These are phyloP conservation scores for Chytridium lagenaria DNA, from an alignment of 371 early-diverging fungal genomes.

Conservation along the genomic window DNA sequence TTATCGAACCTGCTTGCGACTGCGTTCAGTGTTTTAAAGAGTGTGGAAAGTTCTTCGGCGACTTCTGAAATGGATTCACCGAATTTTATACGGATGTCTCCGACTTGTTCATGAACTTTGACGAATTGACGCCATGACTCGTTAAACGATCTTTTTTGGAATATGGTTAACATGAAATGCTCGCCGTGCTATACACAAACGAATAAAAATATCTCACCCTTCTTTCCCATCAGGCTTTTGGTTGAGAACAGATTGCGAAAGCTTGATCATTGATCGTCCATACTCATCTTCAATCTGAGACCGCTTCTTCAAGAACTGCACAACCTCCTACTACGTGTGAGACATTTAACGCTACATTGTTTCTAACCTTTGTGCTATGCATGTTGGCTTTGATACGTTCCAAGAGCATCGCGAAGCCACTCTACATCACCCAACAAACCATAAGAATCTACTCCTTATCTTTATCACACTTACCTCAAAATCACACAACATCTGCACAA, in stretches of 20 bases:
- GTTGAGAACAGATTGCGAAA: constrained; percentile 37
- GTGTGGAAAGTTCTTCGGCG: constrained; percentile 69
- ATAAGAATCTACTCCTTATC: neutral
- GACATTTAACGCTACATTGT: neutral
- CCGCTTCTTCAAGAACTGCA: constrained; percentile 48
- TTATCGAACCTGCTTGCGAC: constrained; percentile 70
- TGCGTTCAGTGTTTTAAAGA: constrained; percentile 78
- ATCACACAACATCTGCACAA: constrained; percentile 46
- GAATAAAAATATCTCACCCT: constrained; percentile 36
- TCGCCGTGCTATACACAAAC: too few species aligned
- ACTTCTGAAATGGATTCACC: constrained; percentile 64
- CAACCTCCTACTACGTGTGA: constrained; percentile 39
- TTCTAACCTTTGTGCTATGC: constrained; percentile 42
- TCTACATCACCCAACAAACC: constrained; percentile 24
- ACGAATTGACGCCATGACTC: constrained; percentile 41
- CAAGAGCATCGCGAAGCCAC: constrained; percentile 51
- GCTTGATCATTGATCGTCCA: constrained; percentile 48
- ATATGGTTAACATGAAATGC: too few species aligned
- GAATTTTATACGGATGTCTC: constrained; percentile 69
- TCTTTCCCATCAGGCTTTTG: constrained; percentile 41
- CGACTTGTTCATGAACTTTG: constrained; percentile 76
- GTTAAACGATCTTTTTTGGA: constrained; percentile 34
- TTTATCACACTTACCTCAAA: constrained; percentile 48
- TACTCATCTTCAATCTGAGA: constrained; percentile 58
- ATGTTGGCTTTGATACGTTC: constrained; percentile 49